Evolutionary conservation across 768 basidiomycete species (phyloP), one percentile per base, ranked within the genome.

Genomic region (Favolaschia claudopus): DNA sequence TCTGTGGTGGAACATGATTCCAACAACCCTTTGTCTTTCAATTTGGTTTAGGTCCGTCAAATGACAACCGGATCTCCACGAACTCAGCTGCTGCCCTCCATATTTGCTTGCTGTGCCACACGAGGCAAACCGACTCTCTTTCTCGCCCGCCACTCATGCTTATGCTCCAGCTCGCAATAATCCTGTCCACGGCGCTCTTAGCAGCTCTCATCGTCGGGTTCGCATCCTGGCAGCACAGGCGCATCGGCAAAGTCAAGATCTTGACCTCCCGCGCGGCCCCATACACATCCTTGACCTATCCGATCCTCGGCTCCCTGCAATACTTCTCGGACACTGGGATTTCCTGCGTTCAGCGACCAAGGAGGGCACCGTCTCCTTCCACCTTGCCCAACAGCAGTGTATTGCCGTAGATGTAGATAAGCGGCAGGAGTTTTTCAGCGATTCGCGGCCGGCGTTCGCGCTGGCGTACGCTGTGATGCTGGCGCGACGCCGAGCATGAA

Each of bases 241-340:
- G 25, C 13, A 10, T 19, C 28, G 25, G 22, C 12, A 39, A 29
- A 28, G 25, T 19, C 36, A 27, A 27, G 43, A 44, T 36, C 12
- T 24, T 28, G 13, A 5, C n/a, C 22, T 44, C 43, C 17, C 48
- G n/a, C n/a, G n/a, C n/a, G n/a, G n/a, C n/a, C 25, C 48, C 20
- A 19, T 47, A 37, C 55, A 56, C 55, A 5, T 28, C 34, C n/a
- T 13, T 47, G n/a, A 10, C 36, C 34, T 47, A 56, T 20, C 55
- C 55, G 12, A 22, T 56, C 36, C 36, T 47, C 19, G 55, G 55
- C n/a, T 39, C 44, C n/a, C 44, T 56, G 5, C 55, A 56, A 14
- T 47, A 56, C 17, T 56, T 56, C 33, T 55, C 13, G 19, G 19
- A 27, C 55, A 56, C 17, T 47, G 55, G 55, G 55, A 56, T 15